Percentiles rank a stretch among this genome's conserved stretches.
These are phyloP conservation scores for Physaria fendleri DNA, from an alignment of 345 rosid genomes.

Conservation along the genomic window DNA sequence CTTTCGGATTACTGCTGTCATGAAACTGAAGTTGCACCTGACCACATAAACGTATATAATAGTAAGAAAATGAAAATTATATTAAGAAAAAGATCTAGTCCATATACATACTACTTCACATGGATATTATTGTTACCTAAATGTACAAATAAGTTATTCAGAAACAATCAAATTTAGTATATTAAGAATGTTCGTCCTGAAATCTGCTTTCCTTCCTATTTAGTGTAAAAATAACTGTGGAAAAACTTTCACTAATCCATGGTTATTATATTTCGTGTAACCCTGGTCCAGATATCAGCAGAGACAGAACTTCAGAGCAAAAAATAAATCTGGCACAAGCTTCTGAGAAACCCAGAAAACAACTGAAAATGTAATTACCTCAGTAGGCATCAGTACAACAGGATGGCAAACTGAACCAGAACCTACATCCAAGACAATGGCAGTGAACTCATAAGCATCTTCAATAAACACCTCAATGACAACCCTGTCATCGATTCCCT, in stretches of 20 bases:
- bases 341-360: not conserved
- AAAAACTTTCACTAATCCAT: not conserved
- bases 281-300: not conserved
- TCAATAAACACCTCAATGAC: slow-evolving; percentile 75
- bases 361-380: slow-evolving; percentile 42
- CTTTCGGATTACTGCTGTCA: slow-evolving; percentile 50
- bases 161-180: not conserved
- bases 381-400: slow-evolving; percentile 77
- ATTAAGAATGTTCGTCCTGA: not conserved
- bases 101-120: not conserved
- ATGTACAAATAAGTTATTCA: not conserved
- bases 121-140: not conserved
- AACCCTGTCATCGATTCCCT: slow-evolving; percentile 83
- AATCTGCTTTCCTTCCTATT: not conserved
- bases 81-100: not conserved
- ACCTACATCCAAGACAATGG: slow-evolving; percentile 88
- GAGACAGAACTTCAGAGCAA: not conserved
- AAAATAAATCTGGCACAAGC: not conserved
- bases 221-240: not conserved
- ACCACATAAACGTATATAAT: slow-evolving; percentile 21
- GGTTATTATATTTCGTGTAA: not conserved
- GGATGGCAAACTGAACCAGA: slow-evolving; percentile 65
- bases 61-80: slow-evolving; percentile 2
- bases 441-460: slow-evolving; percentile 86
- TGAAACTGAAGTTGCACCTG: slow-evolving; percentile 89